Evolutionary conservation across 2,329 filamentous ascomycete species (phyloP).

Genomic region (Diaporthe ampelina): DNA sequence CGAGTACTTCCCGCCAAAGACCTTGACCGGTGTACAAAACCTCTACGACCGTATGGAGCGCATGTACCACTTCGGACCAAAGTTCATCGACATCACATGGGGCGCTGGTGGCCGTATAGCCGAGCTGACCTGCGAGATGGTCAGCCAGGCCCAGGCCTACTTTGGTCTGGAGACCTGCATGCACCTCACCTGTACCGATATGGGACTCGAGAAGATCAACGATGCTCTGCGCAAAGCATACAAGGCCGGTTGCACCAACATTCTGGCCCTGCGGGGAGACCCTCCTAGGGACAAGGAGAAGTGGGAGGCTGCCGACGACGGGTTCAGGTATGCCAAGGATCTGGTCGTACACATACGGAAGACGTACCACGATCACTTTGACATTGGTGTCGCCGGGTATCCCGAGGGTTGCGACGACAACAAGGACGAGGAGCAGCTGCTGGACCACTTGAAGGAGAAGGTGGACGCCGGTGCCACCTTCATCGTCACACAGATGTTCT

Average conservation of each 20-base stretch:
- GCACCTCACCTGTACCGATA: constrained; percentile 98
- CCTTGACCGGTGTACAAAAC: constrained; percentile 96
- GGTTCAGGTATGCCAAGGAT: constrained; percentile 93
- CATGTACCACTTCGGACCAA: constrained; percentile 94
- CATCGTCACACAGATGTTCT: constrained; percentile 99
- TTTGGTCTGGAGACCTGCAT: constrained; percentile 98
- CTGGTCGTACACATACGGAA: constrained; percentile 82
- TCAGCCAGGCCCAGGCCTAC: constrained; percentile 92
- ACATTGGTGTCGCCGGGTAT: constrained; percentile 97
- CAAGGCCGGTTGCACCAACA: constrained; percentile 97
- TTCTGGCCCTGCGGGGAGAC: constrained; percentile 92
- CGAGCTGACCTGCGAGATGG: constrained; percentile 97
- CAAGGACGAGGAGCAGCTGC: constrained; percentile 84
- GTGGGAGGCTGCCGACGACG: constrained; percentile 89
- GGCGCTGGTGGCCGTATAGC: constrained; percentile 93
- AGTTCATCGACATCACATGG: constrained; percentile 99
- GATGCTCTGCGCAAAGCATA: constrained; percentile 89
- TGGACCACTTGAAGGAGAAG: constrained; percentile 97
- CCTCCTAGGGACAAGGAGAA: constrained; percentile 94
- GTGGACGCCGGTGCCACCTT: constrained; percentile 94
- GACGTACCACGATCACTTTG: constrained; percentile 89
- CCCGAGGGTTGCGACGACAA: constrained; percentile 97
- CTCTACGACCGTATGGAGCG: constrained; percentile 99
- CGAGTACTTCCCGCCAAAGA: constrained; percentile 99
- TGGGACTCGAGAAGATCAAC: constrained; percentile 93